phyloP scores from a whole-genome alignment of 495 filamentous ascomycete species.

The Lasiosphaeria miniovina region DNA sequence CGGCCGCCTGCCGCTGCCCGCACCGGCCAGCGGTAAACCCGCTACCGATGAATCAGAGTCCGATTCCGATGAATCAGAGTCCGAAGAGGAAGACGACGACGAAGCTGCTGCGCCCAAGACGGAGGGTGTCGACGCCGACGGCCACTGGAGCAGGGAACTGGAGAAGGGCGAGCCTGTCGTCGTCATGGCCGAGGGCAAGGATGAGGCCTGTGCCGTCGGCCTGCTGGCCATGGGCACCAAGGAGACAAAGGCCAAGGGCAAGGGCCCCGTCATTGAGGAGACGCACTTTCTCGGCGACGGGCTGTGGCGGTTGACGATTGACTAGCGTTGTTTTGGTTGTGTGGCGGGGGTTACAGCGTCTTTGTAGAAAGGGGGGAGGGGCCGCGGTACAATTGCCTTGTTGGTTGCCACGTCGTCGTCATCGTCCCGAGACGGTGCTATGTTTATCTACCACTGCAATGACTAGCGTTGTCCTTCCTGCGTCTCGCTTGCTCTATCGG shows the following conservation, averaged over 20 bases:
- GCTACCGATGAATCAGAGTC: constrained; percentile 40
- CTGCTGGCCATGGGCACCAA: constrained; percentile 81
- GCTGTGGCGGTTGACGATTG: constrained; percentile 75
- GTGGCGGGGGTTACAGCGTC: too few species aligned
- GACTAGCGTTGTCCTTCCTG: too few species aligned
- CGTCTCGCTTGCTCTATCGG: too few species aligned
- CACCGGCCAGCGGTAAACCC: constrained; percentile 3
- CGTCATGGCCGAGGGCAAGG: constrained; percentile 89
- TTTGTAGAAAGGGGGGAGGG: too few species aligned
- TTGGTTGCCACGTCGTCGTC: not conserved
- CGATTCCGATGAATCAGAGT: not conserved
- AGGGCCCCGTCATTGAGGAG: constrained; percentile 87
- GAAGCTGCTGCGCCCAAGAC: too few species aligned
- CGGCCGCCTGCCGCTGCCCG: constrained; percentile 61
- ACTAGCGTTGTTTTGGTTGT: constrained; percentile 41
- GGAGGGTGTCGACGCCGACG: constrained; percentile 35
- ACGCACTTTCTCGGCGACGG: constrained; percentile 95
- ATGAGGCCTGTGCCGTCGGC: constrained; percentile 85
- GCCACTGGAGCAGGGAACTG: constrained; percentile 56
- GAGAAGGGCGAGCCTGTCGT: constrained; percentile 79
- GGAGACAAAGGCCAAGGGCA: constrained; percentile 89
- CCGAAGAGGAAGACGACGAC: too few species aligned
- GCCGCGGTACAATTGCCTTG: not conserved
- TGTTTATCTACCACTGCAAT: too few species aligned
- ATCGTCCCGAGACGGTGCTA: too few species aligned